These are phyloP conservation scores for Suhomyces yuchorum DNA, from an alignment of 1,139 yeast genomes.

Conservation along the genomic window DNA sequence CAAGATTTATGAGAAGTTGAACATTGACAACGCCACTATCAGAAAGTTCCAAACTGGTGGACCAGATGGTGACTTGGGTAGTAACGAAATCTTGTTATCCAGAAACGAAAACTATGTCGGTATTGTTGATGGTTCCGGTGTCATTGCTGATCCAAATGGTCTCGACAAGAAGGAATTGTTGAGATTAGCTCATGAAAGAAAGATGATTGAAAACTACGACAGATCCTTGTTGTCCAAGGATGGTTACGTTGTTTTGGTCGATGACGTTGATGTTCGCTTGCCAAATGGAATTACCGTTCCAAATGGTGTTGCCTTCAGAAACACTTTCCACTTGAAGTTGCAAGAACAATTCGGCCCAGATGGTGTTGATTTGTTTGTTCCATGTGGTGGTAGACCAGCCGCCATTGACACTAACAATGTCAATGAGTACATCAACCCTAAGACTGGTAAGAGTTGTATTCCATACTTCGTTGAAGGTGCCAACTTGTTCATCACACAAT, in stretches of 20 bases:
- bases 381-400: conserved; percentile 99
- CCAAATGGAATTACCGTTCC: conserved; percentile 78
- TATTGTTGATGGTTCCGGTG: conserved; percentile 95
- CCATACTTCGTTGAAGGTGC: conserved; percentile 98
- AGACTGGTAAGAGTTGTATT: conserved; percentile 74
- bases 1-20: conserved; percentile 79
- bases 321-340: conserved; percentile 79
- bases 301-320: conserved; percentile 91
- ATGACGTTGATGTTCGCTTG: conserved; percentile 75
- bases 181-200: conserved; percentile 76
- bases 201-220: conserved; percentile 75
- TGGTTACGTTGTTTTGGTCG: conserved; percentile 85
- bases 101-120: conserved; percentile 82
- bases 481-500: conserved; percentile 89
- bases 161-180: conserved; percentile 76
- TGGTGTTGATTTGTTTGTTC: conserved; percentile 82
- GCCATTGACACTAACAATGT: conserved; percentile 91
- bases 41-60: conserved; percentile 96
- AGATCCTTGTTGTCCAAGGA: conserved; percentile 61
- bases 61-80: conserved; percentile 97
- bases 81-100: conserved; percentile 88
- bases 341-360: conserved; percentile 62
- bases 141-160: conserved; percentile 88
- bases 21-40: conserved; percentile 57
- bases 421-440: conserved; percentile 64